Evolutionary conservation across 1,139 yeast species (phyloP).

Genomic region (Arxiozyma slooffiae): DNA sequence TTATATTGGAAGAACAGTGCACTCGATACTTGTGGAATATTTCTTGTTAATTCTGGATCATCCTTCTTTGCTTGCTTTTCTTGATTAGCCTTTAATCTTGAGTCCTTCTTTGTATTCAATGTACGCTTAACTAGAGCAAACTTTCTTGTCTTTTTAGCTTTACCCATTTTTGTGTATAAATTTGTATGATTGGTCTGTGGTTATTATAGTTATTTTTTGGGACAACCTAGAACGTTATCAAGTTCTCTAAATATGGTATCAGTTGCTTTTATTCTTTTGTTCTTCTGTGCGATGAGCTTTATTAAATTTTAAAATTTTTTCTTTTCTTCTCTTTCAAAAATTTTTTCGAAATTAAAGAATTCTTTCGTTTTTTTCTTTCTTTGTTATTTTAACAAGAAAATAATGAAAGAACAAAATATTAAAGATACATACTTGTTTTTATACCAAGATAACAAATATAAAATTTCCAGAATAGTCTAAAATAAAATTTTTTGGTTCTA

Average conservation of each 20-base stretch:
- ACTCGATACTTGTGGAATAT: slow-evolving; percentile 92
- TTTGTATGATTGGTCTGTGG: neutral
- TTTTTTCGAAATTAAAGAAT: no score
- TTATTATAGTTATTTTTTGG: neutral
- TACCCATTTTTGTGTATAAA: slow-evolving; percentile 56
- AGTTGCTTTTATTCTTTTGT: neutral
- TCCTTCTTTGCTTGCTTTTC: slow-evolving; percentile 32
- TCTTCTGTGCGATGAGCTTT: slow-evolving; percentile 2
- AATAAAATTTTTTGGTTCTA: no score
- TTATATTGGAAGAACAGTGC: slow-evolving; percentile 92
- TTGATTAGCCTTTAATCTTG: slow-evolving; percentile 40
- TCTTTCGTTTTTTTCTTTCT: neutral
- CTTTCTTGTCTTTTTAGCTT: slow-evolving; percentile 93
- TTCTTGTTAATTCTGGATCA: slow-evolving; percentile 75
- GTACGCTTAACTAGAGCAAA: slow-evolving; percentile 86
- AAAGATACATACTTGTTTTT: no score
- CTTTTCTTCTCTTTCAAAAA: neutral
- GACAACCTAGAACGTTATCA: neutral
- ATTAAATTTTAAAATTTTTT: neutral
- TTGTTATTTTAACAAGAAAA: no score
- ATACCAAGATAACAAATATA: no score
- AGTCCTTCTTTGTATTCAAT: slow-evolving; percentile 56
- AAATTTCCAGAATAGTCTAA: no score
- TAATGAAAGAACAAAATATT: neutral
- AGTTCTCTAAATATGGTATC: neutral